Evolutionary conservation across 2,329 filamentous ascomycete species (phyloP).

Genomic region (Pezicula carpinea): DNA sequence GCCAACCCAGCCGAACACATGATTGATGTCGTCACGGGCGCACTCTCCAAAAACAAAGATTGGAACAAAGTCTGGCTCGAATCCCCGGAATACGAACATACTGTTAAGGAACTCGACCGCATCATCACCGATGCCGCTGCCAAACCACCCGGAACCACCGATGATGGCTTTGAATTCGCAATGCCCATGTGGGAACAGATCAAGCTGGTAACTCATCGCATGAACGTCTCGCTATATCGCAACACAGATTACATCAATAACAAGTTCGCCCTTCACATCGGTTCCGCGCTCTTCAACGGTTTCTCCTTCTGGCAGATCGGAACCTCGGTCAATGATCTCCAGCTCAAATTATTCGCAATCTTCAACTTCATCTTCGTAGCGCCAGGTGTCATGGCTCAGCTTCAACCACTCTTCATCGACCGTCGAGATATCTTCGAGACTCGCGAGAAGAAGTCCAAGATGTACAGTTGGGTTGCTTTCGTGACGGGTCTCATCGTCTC

Average conservation of each 20-base stretch:
- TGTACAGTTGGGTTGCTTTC: slow-evolving; percentile 56
- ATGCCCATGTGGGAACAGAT: slow-evolving; percentile 44
- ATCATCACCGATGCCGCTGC: slow-evolving; percentile 45
- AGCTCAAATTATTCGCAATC: slow-evolving; percentile 52
- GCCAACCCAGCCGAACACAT: slow-evolving; percentile 41
- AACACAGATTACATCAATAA: slow-evolving; percentile 53
- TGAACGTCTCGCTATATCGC: slow-evolving; percentile 51
- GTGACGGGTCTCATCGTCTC: slow-evolving; percentile 46
- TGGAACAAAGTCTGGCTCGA: slow-evolving; percentile 66
- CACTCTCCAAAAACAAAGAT: slow-evolving; percentile 49
- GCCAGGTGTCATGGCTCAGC: slow-evolving; percentile 51
- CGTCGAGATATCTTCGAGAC: slow-evolving; percentile 53
- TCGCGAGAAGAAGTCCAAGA: slow-evolving; percentile 56
- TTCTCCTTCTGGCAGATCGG: slow-evolving; percentile 59
- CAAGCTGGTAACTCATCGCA: slow-evolving; percentile 21
- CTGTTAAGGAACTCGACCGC: slow-evolving; percentile 54
- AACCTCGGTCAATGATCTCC: slow-evolving; percentile 43
- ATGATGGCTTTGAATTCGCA: slow-evolving; percentile 45
- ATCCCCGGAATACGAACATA: slow-evolving; percentile 48
- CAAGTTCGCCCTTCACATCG: slow-evolving; percentile 47
- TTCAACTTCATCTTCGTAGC: slow-evolving; percentile 62
- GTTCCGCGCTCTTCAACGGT: slow-evolving; percentile 52
- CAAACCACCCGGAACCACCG: slow-evolving; percentile 27
- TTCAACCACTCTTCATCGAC: slow-evolving; percentile 54
- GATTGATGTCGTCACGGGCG: slow-evolving; percentile 40